These are phyloP conservation scores for Mychonastes homosphaera DNA, from an alignment of 139 green algal species.

Conservation along the genomic window DNA sequence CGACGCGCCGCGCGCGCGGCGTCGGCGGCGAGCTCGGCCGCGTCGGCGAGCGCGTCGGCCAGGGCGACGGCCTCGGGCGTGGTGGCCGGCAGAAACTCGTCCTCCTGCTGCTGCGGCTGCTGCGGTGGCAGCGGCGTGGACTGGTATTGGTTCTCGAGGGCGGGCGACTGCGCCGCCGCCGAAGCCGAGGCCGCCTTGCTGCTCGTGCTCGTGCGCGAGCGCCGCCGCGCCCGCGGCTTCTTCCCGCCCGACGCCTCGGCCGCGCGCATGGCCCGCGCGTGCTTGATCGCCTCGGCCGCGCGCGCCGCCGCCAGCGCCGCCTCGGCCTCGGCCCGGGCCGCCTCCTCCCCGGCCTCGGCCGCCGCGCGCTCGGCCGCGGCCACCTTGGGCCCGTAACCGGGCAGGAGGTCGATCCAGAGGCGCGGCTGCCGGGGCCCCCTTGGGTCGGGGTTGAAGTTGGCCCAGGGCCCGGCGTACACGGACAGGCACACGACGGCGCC, in stretches of 20 bases:
- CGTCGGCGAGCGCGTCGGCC: background rate
- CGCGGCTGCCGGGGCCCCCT: background rate
- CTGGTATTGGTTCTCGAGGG: background rate
- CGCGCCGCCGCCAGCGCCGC: too few relatives aligned
- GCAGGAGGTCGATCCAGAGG: constrained; percentile 23
- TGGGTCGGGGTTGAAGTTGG: constrained; percentile 47
- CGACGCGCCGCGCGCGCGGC: too few relatives aligned
- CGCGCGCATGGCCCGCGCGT: background rate
- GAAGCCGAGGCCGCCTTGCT: background rate
- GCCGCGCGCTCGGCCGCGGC: background rate
- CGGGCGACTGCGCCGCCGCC: background rate
- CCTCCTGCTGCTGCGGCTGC: background rate
- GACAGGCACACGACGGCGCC: constrained; percentile 83
- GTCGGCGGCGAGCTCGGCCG: background rate
- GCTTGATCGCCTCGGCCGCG: too few relatives aligned
- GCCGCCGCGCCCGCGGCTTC: too few relatives aligned
- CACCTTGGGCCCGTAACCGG: constrained; percentile 1
- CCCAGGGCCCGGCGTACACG: constrained; percentile 62
- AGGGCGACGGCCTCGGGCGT: too few relatives aligned
- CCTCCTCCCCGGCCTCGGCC: background rate
- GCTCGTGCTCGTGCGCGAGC: background rate
- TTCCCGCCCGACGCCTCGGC: background rate
- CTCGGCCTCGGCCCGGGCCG: background rate
- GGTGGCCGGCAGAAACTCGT: too few relatives aligned
- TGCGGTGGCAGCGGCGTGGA: background rate